A percentile compares a stretch with the other conserved stretches of the same genome.
These are phyloP conservation scores for Taxawa tesnikishii DNA, from an alignment of 2,329 filamentous ascomycete genomes.

Conservation along the genomic window DNA sequence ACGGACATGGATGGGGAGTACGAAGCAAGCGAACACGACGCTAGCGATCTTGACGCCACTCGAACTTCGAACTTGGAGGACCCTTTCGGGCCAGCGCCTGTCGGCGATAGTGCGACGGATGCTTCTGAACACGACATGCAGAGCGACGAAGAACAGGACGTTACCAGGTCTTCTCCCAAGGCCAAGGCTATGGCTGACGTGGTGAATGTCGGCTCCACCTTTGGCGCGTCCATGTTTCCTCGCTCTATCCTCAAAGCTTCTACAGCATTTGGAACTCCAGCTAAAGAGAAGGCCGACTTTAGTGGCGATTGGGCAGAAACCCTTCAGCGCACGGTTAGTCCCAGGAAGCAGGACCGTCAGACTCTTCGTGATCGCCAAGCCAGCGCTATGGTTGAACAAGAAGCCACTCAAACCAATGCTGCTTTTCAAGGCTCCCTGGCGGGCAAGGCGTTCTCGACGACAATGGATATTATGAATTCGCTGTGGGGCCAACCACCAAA, in stretches of 20 bases:
- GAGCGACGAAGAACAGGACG: no score
- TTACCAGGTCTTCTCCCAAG: no score
- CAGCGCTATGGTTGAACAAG: conserved; percentile 39
- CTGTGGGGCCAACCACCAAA: conserved; percentile 62
- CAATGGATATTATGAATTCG: conserved; percentile 93
- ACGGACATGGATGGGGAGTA: conserved; percentile 32
- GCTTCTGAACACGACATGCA: no score
- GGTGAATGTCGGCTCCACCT: conserved; percentile 3
- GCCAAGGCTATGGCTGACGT: conserved; percentile 61
- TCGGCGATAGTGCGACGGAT: conserved; percentile 67
- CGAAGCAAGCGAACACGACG: conserved; percentile 47
- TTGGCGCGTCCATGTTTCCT: conserved; percentile 21
- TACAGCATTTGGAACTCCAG: conserved; percentile 35
- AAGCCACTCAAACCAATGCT: background rate
- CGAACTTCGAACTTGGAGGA: conserved; percentile 4
- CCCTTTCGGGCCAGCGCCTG: conserved; percentile 23
- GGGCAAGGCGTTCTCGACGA: conserved; percentile 61
- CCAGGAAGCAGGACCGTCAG: conserved; percentile 77
- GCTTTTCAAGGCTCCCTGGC: conserved; percentile 4
- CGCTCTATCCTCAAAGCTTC: conserved; percentile 37
- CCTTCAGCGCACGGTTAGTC: conserved; percentile 85
- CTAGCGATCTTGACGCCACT: background rate
- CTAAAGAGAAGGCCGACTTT: conserved; percentile 40
- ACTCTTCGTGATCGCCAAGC: conserved; percentile 55
- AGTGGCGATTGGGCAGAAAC: conserved; percentile 90